phyloP scores from a whole-genome alignment of 495 filamentous ascomycete genomes.

The Neohortaea acidophila region DNA sequence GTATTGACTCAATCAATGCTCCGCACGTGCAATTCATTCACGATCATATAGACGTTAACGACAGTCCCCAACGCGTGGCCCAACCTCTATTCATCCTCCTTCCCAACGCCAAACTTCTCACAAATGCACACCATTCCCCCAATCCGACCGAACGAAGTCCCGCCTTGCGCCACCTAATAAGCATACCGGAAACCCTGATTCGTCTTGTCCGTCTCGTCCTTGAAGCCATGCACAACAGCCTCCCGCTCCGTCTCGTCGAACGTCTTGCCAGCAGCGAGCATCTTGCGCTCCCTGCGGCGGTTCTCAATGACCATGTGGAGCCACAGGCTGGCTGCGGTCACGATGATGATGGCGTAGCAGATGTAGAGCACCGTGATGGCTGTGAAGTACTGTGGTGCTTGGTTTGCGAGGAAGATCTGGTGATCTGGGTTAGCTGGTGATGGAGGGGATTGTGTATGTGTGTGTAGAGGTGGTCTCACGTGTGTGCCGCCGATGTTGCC shows the following conservation, averaged over 20 bases:
- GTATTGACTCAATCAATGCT: too few species aligned
- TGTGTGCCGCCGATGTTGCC: too few species aligned
- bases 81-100: too few species aligned
- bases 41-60: too few species aligned
- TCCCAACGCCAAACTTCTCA: too few species aligned
- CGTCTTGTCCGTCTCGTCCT: conserved; percentile 1
- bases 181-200: background rate
- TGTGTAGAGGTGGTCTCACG: too few species aligned
- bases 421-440: too few species aligned
- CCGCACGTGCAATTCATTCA: too few species aligned
- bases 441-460: too few species aligned
- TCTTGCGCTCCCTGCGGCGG: background rate
- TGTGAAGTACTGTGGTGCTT: conserved; percentile 21
- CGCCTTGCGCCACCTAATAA: background rate
- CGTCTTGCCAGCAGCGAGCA: conserved; percentile 1
- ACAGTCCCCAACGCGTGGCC: too few species aligned
- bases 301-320: background rate
- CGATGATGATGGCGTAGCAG: background rate
- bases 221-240: background rate
- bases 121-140: too few species aligned
- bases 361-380: conserved; percentile 15
- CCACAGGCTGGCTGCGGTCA: background rate
- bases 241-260: background rate
- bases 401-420: conserved; percentile 21
- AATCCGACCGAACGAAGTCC: too few species aligned